Conservation (phyloP, 441 rosid genomes). For the Dalechampia spathulata region DNA sequence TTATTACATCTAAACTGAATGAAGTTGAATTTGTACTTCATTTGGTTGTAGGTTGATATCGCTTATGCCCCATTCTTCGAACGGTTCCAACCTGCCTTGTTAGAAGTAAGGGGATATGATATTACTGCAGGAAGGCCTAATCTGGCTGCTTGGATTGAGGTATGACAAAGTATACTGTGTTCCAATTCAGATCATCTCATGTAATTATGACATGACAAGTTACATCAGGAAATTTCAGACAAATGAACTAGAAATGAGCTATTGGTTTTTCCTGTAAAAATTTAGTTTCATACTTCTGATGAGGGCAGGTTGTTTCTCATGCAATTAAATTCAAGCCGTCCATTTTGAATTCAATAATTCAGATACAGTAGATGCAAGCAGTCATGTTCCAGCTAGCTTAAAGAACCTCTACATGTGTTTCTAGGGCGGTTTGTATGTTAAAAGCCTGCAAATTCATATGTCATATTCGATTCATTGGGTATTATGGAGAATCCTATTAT, state of each 20-base stretch:
- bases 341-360: too few relatives aligned
- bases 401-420: background rate
- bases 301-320: background rate
- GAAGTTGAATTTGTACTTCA: background rate
- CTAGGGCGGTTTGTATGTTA: background rate
- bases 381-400: background rate
- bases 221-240: background rate
- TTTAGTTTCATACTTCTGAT: too few relatives aligned
- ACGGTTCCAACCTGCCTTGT: conserved; percentile 42
- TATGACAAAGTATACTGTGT: conserved; percentile 19
- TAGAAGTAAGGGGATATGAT: conserved; percentile 45
- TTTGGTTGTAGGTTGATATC: conserved; percentile 46
- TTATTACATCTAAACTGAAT: background rate
- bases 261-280: background rate
- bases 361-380: background rate
- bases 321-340: background rate
- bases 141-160: conserved; percentile 72
- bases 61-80: conserved; percentile 75
- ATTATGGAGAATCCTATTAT: too few relatives aligned
- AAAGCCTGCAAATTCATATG: background rate
- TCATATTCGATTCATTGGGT: too few relatives aligned
- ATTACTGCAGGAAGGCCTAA: conserved; percentile 59
- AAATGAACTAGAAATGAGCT: too few relatives aligned
- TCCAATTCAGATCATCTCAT: too few relatives aligned
- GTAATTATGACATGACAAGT: background rate